Percentiles rank a stretch among this genome's conserved stretches.
These are phyloP conservation scores for Hirsutella thompsonii DNA, from an alignment of 2,329 filamentous ascomycete species.

Conservation along the genomic window DNA sequence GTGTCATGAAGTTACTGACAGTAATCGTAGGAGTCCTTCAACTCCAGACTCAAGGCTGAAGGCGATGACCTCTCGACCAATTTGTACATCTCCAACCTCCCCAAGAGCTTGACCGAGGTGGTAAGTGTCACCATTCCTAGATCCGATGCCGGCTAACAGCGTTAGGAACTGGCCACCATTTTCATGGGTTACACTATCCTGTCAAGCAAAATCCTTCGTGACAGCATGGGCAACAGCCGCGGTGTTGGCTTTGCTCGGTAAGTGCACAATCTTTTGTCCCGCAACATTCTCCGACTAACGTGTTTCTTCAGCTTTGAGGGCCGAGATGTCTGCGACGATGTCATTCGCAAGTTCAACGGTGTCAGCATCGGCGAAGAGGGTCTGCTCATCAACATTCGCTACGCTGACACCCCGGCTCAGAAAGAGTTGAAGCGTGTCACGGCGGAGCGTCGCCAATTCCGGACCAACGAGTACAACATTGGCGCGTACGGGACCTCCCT, in stretches of 20 bases:
- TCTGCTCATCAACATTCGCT: constrained; percentile 83
- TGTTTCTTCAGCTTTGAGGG: constrained; percentile 62
- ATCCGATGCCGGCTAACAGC: background rate
- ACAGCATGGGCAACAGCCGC: constrained; percentile 82
- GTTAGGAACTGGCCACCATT: constrained; percentile 61
- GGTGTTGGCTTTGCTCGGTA: constrained; percentile 96
- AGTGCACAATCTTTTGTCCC: constrained; percentile 12
- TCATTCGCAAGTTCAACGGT: constrained; percentile 81
- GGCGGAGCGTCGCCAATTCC: constrained; percentile 87
- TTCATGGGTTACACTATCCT: constrained; percentile 73
- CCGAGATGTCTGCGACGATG: constrained; percentile 79
- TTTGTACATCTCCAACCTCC: constrained; percentile 94
- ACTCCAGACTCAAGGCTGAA: constrained; percentile 93
- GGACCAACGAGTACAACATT: constrained; percentile 87
- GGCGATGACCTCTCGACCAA: constrained; percentile 85
- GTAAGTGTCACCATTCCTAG: constrained; percentile 33
- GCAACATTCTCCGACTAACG: constrained; percentile 10
- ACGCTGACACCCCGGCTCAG: constrained; percentile 91
- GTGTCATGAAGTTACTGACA: constrained; percentile 12
- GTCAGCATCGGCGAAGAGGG: constrained; percentile 62
- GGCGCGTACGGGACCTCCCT: constrained; percentile 52
- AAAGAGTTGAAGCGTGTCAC: constrained; percentile 96
- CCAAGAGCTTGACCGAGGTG: constrained; percentile 81
- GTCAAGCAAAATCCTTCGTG: constrained; percentile 90
- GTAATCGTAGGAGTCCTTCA: constrained; percentile 72